phyloP scores from a whole-genome alignment of 2,329 filamentous ascomycete genomes.

The Xylogone sp. region DNA sequence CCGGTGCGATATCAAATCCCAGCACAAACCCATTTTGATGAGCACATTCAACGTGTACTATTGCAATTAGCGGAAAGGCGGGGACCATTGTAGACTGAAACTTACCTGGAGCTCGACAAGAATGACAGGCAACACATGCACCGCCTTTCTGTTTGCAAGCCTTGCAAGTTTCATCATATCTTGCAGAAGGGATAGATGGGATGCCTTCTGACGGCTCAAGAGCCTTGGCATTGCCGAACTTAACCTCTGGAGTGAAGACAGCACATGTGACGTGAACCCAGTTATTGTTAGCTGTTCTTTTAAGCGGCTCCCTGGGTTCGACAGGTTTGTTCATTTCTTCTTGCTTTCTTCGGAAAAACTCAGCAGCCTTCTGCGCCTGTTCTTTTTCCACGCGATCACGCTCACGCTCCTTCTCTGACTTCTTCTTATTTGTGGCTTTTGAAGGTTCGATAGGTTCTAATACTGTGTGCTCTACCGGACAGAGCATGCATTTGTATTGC shows the following conservation, averaged over 20 bases:
- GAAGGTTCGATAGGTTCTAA: conserved; percentile 82
- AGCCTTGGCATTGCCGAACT: conserved; percentile 80
- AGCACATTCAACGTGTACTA: conserved; percentile 84
- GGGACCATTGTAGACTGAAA: too few species aligned
- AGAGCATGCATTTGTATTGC: conserved; percentile 91
- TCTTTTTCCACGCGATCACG: conserved; percentile 85
- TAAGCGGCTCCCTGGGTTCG: conserved; percentile 84
- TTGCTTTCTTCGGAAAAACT: conserved; percentile 81
- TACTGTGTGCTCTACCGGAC: conserved; percentile 76
- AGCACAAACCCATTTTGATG: conserved; percentile 77
- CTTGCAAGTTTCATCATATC: conserved; percentile 77
- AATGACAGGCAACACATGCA: conserved; percentile 81
- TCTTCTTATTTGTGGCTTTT: conserved; percentile 79
- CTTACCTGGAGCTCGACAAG: conserved; percentile 54
- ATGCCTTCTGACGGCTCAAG: conserved; percentile 89
- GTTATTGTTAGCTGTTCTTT: conserved; percentile 93
- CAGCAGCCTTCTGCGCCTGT: conserved; percentile 71
- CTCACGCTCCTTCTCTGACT: conserved; percentile 86
- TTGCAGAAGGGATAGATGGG: conserved; percentile 68
- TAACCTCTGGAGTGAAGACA: conserved; percentile 86
- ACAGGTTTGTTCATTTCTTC: conserved; percentile 78
- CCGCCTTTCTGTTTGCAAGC: conserved; percentile 71
- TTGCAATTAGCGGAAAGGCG: background rate
- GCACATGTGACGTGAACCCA: conserved; percentile 97
- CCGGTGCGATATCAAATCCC: conserved; percentile 84